Conservation (phyloP, 805 yeast species). For the Cyberlindnera americana region DNA sequence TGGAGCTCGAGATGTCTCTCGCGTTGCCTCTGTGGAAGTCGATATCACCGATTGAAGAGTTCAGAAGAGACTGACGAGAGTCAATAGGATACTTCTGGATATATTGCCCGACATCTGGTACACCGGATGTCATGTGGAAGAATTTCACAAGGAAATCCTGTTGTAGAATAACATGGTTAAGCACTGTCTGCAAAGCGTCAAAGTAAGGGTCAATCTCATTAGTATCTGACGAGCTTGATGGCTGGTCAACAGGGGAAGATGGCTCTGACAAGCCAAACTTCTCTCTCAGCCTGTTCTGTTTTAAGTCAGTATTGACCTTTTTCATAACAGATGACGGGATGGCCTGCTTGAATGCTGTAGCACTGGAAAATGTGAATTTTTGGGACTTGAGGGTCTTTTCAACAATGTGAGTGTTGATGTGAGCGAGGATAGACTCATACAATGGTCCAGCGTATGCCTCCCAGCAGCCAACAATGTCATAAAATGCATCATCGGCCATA, state of each 20-base stretch:
- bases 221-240: constrained; percentile 1
- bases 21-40: constrained; percentile 47
- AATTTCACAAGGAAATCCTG: constrained; percentile 39
- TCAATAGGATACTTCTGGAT: constrained; percentile 29
- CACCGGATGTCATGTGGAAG: constrained; percentile 38
- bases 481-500: constrained; percentile 45
- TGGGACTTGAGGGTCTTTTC: constrained; percentile 12
- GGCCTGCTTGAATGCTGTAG: constrained; percentile 11
- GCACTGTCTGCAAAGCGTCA: constrained; percentile 31
- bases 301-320: constrained; percentile 6
- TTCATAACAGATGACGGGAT: constrained; percentile 1
- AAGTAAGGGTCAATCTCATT: constrained; percentile 13
- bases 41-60: constrained; percentile 33
- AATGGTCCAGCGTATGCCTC: constrained; percentile 31
- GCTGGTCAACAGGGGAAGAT: constrained; percentile 9
- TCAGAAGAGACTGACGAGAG: constrained; percentile 31
- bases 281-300: constrained; percentile 19
- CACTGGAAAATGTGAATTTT: constrained; percentile 20
- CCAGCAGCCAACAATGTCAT: constrained; percentile 40
- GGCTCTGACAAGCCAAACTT: constrained; percentile 21
- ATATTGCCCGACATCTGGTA: constrained; percentile 31
- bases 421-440: constrained; percentile 33
- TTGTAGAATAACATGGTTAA: constrained; percentile 34
- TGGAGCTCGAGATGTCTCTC: constrained; percentile 40
- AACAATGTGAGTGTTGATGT: constrained; percentile 29